Evolutionary conservation across 768 basidiomycete genomes (phyloP).

Genomic region (Brasilioporus rufonigricans): DNA sequence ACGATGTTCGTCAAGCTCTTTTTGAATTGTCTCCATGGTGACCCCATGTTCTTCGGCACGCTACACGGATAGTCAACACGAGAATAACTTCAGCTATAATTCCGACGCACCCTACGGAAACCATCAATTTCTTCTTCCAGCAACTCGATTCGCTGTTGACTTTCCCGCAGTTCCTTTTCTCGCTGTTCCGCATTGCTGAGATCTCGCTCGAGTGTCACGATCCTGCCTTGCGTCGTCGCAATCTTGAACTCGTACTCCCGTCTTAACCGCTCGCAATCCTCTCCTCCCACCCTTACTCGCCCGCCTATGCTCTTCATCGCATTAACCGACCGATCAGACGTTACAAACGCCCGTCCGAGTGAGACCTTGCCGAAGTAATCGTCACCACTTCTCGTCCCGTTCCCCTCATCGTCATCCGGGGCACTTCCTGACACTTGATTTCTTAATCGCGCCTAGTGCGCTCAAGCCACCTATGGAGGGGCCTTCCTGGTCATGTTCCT

Average conservation of each 20-base stretch:
- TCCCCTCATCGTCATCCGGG: constrained; percentile 47
- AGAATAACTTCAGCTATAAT: neutral
- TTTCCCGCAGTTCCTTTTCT: constrained; percentile 50
- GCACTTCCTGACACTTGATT: constrained; percentile 37
- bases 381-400: constrained; percentile 52
- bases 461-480: constrained; percentile 61
- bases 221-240: constrained; percentile 85
- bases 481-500: constrained; percentile 45
- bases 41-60: constrained; percentile 71
- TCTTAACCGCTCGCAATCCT: constrained; percentile 72
- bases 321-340: constrained; percentile 56
- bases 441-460: constrained; percentile 61
- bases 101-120: constrained; percentile 62
- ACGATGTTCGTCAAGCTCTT: constrained; percentile 73
- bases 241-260: constrained; percentile 92
- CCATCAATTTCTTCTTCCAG: constrained; percentile 76
- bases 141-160: constrained; percentile 57
- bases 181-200: constrained; percentile 57
- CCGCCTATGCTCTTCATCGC: constrained; percentile 39
- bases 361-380: constrained; percentile 72
- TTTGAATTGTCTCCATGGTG: constrained; percentile 65
- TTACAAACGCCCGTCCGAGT: constrained; percentile 63
- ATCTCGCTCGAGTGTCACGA: constrained; percentile 69
- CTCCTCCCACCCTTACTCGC: constrained; percentile 42
- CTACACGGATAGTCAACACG: constrained; percentile 36